Evolutionary conservation across 768 basidiomycete species (phyloP), one percentile per base, ranked within the genome.

Genomic region (Mycena galericulata): DNA sequence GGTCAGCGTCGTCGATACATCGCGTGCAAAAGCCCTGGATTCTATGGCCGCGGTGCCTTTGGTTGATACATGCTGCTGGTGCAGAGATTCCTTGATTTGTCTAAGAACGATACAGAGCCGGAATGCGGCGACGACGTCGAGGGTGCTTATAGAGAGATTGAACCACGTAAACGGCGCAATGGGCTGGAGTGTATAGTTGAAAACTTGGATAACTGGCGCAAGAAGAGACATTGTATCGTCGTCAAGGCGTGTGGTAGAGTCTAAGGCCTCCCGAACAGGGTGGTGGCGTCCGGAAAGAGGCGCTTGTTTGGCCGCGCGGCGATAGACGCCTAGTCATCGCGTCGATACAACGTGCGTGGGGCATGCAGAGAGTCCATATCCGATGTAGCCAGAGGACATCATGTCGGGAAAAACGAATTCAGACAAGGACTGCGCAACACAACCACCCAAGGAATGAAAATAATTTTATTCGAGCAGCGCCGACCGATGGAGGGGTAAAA

Each of bases 41-140:
- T 90, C 90, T 12, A 84, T 62, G 76, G 76, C 10, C 74, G 4
- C 57, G 9, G 22, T 40, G 47, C 79, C 79, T 67, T 84, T 82
- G 51, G 76, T 81, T 15, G 79, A 76, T 47, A 83, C 72, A 73
- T 91, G 88, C 68, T 85, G 80, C 3, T 74, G 70, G 56, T 83
- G 75, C 34, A 85, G 64, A 29, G 79, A 73, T 66, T 93, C 90
- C 63, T 88, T 84, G 30, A 94, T 78, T 76, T 93, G 91, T 0
- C 92, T 86, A 38, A 95, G 81, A 29, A 87, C 82, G 58, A 92
- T 74, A 73, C 92, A 93, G 45, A 94, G 86, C 38, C 93, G 87
- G 61, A 94, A 76, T 0, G 89, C 86, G 22, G 89, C 92, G 3
- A 86, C 82, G 61, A 93, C 74, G 76, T 94, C 93, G 32, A 95